A percentile compares a stretch with the other conserved stretches of the same genome.
These are phyloP conservation scores for Ogataea siamensis DNA, from an alignment of 805 yeast species.

Conservation along the genomic window DNA sequence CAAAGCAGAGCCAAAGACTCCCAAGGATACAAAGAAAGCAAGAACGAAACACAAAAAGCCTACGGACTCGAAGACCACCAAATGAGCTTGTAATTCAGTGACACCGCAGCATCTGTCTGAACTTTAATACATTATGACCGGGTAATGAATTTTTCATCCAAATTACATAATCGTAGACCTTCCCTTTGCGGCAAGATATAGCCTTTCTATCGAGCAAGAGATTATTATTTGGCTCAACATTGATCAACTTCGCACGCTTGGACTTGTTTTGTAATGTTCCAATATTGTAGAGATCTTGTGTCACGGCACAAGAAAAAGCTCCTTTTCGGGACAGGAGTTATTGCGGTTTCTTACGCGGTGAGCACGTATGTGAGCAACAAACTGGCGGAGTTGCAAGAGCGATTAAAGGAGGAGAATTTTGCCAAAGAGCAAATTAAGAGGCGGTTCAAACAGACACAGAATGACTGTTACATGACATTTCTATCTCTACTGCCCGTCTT, in stretches of 20 bases:
- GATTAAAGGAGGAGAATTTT: constrained; percentile 53
- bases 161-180: constrained; percentile 8
- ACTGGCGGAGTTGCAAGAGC: constrained; percentile 48
- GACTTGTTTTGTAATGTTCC: constrained; percentile 28
- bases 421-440: constrained; percentile 70
- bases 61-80: constrained; percentile 1
- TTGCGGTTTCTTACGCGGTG: constrained; percentile 44
- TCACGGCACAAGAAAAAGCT: constrained; percentile 46
- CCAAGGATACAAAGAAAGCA: constrained; percentile 1
- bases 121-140: constrained; percentile 1
- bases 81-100: neutral
- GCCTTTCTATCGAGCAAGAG: constrained; percentile 16
- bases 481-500: constrained; percentile 79
- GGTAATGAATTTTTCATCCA: constrained; percentile 2
- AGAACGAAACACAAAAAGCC: neutral
- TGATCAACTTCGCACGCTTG: neutral
- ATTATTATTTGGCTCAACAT: constrained; percentile 2
- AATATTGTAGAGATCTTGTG: constrained; percentile 36
- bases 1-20: constrained; percentile 1
- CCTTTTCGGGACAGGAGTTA: constrained; percentile 41
- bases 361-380: constrained; percentile 43
- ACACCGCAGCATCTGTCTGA: too few species aligned
- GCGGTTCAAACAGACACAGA: constrained; percentile 87
- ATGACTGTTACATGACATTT: constrained; percentile 82
- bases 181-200: constrained; percentile 21